Conservation (phyloP, 345 rosid genomes). For the Draba incana region DNA sequence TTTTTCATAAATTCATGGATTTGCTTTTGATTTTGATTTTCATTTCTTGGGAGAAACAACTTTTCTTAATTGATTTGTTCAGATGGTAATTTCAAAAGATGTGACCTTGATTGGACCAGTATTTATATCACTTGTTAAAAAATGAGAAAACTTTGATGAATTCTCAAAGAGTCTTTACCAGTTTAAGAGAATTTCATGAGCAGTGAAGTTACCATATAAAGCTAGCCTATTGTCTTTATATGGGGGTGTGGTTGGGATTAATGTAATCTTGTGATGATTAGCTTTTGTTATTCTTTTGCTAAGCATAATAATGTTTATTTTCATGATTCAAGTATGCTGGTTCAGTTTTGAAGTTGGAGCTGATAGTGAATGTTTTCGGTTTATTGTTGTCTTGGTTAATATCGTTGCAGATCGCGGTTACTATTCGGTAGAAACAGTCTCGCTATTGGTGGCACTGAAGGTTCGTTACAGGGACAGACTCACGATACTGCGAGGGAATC, state of each 20-base stretch:
- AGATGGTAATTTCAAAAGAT: neutral
- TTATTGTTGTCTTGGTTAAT: constrained; percentile 28
- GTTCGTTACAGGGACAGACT: constrained; percentile 47
- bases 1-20: neutral
- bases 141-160: constrained; percentile 6
- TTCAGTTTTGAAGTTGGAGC: constrained; percentile 5
- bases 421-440: constrained; percentile 47
- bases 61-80: neutral
- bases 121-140: neutral
- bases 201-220: neutral
- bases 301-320: neutral
- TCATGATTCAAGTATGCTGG: constrained; percentile 5
- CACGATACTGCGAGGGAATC: constrained; percentile 45
- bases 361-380: constrained; percentile 5
- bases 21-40: constrained; percentile 2
- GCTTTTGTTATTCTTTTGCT: constrained; percentile 5
- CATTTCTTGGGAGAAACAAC: neutral
- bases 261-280: neutral
- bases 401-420: constrained; percentile 47
- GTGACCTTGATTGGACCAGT: neutral
- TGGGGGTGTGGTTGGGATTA: neutral
- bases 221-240: neutral
- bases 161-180: neutral
- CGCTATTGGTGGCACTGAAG: constrained; percentile 44
- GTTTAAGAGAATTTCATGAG: neutral